These are phyloP conservation scores for Globisporangium middletonii DNA, from an alignment of 352 stramenopile genomes.

Conservation along the genomic window DNA sequence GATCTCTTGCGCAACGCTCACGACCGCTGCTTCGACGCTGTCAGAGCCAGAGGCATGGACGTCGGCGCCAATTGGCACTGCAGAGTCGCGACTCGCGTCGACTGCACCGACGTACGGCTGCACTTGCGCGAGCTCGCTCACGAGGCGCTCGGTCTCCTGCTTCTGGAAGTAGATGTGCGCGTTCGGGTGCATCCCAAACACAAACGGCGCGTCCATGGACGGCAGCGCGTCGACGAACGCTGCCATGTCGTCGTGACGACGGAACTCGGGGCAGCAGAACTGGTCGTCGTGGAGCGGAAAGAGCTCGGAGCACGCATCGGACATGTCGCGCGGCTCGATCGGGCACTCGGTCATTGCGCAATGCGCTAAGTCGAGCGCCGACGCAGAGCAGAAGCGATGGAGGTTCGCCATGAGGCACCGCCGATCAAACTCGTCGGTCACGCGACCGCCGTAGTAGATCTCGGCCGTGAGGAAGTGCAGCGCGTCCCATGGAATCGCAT, in stretches of 20 bases:
- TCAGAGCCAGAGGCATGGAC: background rate
- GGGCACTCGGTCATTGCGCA: background rate
- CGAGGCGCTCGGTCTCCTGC: constrained; percentile 41
- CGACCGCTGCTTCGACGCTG: constrained; percentile 11
- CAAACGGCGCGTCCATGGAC: constrained; percentile 45
- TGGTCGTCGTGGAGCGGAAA: constrained; percentile 20
- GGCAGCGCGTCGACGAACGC: constrained; percentile 45
- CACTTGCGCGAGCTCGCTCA: constrained; percentile 32
- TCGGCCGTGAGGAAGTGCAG: constrained; percentile 73
- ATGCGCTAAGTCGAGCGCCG: constrained; percentile 9
- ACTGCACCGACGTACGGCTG: constrained; percentile 13
- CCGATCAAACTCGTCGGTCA: constrained; percentile 80
- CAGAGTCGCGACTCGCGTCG: background rate
- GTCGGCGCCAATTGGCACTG: background rate
- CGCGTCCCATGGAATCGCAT: constrained; percentile 62
- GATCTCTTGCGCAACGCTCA: constrained; percentile 19
- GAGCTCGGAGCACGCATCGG: constrained; percentile 7
- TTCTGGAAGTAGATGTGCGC: constrained; percentile 65
- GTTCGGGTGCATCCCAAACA: constrained; percentile 83
- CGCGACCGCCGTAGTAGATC: constrained; percentile 77
- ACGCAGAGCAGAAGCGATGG: constrained; percentile 46
- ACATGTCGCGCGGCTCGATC: background rate
- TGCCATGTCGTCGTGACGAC: constrained; percentile 27
- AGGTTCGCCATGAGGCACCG: constrained; percentile 65
- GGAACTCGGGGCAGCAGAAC: constrained; percentile 45